phyloP scores from a whole-genome alignment of 768 basidiomycete species.

The Tremella yokohamensis region DNA sequence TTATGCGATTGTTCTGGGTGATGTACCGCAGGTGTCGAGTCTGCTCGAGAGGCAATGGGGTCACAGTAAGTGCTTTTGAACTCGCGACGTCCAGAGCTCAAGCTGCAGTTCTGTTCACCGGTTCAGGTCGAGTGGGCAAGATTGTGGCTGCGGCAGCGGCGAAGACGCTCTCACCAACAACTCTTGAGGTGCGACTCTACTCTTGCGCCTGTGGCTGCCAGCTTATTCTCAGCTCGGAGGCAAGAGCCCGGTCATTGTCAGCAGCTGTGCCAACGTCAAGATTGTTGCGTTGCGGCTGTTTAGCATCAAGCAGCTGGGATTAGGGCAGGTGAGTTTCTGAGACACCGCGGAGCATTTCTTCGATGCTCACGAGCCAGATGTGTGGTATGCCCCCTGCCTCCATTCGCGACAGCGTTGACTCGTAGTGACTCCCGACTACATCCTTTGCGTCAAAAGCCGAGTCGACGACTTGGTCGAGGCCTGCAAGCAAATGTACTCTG shows the following conservation, averaged over 20 bases:
- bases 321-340: constrained; percentile 39
- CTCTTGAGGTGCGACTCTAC: constrained; percentile 43
- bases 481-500: constrained; percentile 30
- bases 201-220: background rate
- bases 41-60: constrained; percentile 48
- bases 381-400: constrained; percentile 29
- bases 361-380: constrained; percentile 20
- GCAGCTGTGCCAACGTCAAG: constrained; percentile 38
- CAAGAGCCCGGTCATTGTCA: constrained; percentile 49
- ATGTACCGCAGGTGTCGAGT: constrained; percentile 37
- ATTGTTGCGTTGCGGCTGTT: constrained; percentile 44
- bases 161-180: constrained; percentile 48
- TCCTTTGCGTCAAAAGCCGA: constrained; percentile 36
- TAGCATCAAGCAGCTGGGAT: constrained; percentile 40
- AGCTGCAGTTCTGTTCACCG: constrained; percentile 48
- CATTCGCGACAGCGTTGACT: background rate
- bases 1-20: constrained; percentile 45
- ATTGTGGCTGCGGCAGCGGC: constrained; percentile 48
- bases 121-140: constrained; percentile 44
- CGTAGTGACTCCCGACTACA: constrained; percentile 46
- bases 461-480: constrained; percentile 37
- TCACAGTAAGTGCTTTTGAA: constrained; percentile 33
- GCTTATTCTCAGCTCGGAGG: constrained; percentile 44
- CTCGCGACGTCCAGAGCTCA: background rate
- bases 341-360: background rate